A percentile compares a stretch with the other conserved stretches of the same genome.
phyloP scores from a whole-genome alignment of 2,329 filamentous ascomycete genomes.

The Fusarium illudens region DNA sequence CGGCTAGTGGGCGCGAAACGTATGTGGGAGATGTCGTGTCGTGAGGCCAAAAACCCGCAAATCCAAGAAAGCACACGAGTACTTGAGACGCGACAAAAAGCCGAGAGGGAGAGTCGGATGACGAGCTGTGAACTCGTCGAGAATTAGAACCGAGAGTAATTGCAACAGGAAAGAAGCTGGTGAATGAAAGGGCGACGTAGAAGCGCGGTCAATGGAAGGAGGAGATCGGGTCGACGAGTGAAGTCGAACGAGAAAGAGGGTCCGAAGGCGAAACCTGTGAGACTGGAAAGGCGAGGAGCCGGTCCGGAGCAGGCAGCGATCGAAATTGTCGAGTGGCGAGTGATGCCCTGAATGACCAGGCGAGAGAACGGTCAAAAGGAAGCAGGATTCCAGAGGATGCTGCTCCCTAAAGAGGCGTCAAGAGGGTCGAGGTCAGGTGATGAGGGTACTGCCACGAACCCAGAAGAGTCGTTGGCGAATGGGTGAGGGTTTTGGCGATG shows the following conservation, averaged over 20 bases:
- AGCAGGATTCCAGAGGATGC: constrained; percentile 21
- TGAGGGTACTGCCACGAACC: constrained; percentile 9
- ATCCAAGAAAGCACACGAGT: constrained; percentile 39
- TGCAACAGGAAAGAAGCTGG: constrained; percentile 21
- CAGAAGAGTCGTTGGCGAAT: constrained; percentile 9
- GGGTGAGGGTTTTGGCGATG: constrained; percentile 15
- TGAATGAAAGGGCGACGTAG: constrained; percentile 40
- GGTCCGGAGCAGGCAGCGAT: constrained; percentile 16
- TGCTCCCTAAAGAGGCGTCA: constrained; percentile 10
- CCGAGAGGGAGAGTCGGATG: constrained; percentile 23
- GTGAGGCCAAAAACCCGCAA: constrained; percentile 31
- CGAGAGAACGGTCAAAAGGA: constrained; percentile 20
- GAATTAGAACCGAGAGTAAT: constrained; percentile 39
- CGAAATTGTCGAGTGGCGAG: constrained; percentile 14
- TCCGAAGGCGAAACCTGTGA: constrained; percentile 10
- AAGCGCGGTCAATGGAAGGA: constrained; percentile 27
- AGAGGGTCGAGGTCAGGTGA: constrained; percentile 27
- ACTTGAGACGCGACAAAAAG: constrained; percentile 25
- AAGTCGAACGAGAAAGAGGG: constrained; percentile 11
- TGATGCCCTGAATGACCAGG: neutral
- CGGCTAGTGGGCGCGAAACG: constrained; percentile 30
- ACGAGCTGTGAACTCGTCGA: constrained; percentile 25
- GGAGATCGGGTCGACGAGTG: constrained; percentile 14
- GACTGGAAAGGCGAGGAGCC: constrained; percentile 1
- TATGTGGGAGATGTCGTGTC: constrained; percentile 29